Percentiles rank a stretch among this genome's conserved stretches.
These are phyloP conservation scores for Paxillus involutus DNA, from an alignment of 768 basidiomycete genomes.

Conservation along the genomic window DNA sequence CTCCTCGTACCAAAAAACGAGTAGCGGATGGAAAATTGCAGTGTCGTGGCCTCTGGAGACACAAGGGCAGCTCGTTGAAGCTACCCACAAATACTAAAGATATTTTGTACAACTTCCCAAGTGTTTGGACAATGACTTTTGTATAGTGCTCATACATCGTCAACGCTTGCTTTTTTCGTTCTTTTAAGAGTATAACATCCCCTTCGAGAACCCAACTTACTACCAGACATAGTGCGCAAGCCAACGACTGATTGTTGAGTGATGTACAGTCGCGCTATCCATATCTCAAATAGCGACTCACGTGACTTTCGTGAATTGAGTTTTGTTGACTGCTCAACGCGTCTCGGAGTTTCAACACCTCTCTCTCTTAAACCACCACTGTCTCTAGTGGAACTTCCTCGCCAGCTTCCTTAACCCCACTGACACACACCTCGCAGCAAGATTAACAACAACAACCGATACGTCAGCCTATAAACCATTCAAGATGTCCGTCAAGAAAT, in stretches of 20 bases:
- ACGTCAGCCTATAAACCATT: constrained; percentile 9
- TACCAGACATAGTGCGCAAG: not conserved
- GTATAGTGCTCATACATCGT: not conserved
- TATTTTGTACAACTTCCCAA: constrained; percentile 19
- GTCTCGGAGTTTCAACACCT: constrained; percentile 41
- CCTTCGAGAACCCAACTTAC: constrained; percentile 3
- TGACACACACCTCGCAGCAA: constrained; percentile 13
- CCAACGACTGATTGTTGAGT: constrained; percentile 3
- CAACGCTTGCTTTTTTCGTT: constrained; percentile 16
- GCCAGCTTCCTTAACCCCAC: constrained; percentile 12
- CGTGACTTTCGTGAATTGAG: constrained; percentile 39
- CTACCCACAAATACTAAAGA: constrained; percentile 12
- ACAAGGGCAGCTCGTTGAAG: constrained; percentile 14
- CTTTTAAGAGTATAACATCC: constrained; percentile 13
- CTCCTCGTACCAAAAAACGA: constrained; percentile 24
- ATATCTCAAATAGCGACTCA: constrained; percentile 35
- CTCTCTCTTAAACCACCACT: constrained; percentile 49
- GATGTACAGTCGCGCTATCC: constrained; percentile 13
- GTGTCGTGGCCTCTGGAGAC: constrained; percentile 18
- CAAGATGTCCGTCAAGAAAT: constrained; percentile 44
- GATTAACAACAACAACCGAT: constrained; percentile 17
- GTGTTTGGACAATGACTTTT: constrained; percentile 17
- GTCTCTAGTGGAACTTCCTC: constrained; percentile 34
- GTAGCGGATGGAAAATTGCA: constrained; percentile 28
- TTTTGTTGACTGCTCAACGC: constrained; percentile 40